Evolutionary conservation across 768 basidiomycete species (phyloP).

Genomic region (Suillus hirtellus): DNA sequence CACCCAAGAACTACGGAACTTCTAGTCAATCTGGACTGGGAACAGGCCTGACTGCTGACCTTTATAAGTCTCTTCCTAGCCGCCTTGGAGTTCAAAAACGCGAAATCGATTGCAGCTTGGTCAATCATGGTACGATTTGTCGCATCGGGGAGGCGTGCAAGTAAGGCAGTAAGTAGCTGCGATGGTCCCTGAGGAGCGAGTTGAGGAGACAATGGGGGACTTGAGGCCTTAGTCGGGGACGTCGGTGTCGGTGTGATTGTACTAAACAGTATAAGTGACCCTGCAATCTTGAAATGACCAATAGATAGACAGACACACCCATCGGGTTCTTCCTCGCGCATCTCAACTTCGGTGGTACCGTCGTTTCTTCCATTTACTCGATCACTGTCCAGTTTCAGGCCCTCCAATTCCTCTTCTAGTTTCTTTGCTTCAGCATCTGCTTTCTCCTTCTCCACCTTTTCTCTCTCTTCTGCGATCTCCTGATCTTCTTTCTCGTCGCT

Average conservation of each 20-base stretch:
- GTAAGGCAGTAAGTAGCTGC: conserved; percentile 86
- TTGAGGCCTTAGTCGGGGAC: conserved; percentile 57
- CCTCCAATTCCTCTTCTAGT: conserved; percentile 77
- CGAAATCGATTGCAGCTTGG: conserved; percentile 93
- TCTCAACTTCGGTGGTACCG: conserved; percentile 16
- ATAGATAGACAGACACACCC: conserved; percentile 26
- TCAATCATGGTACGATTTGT: conserved; percentile 89
- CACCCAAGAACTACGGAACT: conserved; percentile 64
- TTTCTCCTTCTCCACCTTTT: conserved; percentile 55
- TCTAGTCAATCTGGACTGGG: background rate
- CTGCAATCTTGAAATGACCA: background rate
- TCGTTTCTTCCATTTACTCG: conserved; percentile 23
- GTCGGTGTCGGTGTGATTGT: conserved; percentile 64
- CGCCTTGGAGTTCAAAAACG: conserved; percentile 95
- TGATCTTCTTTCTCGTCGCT: conserved; percentile 41
- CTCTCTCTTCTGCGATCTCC: conserved; percentile 43
- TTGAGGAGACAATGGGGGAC: conserved; percentile 64
- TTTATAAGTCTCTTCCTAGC: conserved; percentile 88
- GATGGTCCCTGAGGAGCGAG: conserved; percentile 88
- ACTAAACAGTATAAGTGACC: conserved; percentile 31
- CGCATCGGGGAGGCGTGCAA: conserved; percentile 91
- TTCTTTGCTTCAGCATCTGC: conserved; percentile 71
- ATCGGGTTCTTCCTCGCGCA: conserved; percentile 31
- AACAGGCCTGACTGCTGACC: conserved; percentile 41
- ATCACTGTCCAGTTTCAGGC: conserved; percentile 45